Conservation (phyloP, 495 filamentous ascomycete genomes). For the Xylaria scruposa region DNA sequence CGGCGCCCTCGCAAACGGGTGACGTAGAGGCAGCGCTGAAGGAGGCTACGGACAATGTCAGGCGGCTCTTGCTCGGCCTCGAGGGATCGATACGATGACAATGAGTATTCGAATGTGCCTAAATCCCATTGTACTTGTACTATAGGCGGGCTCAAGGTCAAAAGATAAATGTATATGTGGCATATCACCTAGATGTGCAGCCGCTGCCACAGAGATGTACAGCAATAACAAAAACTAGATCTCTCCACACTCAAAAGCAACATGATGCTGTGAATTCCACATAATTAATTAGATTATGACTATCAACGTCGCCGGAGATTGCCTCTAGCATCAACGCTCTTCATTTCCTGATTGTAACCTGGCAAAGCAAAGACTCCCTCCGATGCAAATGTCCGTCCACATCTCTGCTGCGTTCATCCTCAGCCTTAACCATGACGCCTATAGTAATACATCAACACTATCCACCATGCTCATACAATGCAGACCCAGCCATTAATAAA, state of each 20-base stretch:
- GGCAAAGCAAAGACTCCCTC: slow-evolving; percentile 14
- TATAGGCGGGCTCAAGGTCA: background rate
- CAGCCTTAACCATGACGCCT: slow-evolving; percentile 14
- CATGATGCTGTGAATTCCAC: background rate
- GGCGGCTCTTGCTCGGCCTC: slow-evolving; percentile 26
- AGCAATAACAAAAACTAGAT: background rate
- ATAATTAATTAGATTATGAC: background rate
- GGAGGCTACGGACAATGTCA: slow-evolving; percentile 29
- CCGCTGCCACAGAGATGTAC: background rate
- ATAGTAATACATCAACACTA: background rate
- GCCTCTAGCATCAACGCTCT: background rate
- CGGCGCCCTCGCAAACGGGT: slow-evolving; percentile 27
- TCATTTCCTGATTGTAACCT: background rate
- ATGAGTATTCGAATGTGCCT: background rate
- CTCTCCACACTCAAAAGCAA: background rate
- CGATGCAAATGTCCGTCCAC: slow-evolving; percentile 3
- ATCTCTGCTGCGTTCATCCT: background rate
- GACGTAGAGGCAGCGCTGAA: slow-evolving; percentile 20
- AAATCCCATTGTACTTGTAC: background rate
- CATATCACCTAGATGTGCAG: background rate
- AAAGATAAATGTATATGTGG: slow-evolving; percentile 2
- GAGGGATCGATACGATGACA: slow-evolving; percentile 5
- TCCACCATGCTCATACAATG: background rate
- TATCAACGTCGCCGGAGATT: background rate
- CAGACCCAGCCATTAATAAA: background rate